Evolutionary conservation across 108 stramenopile species (phyloP).

Genomic region (Discostella pseudostelligera): DNA sequence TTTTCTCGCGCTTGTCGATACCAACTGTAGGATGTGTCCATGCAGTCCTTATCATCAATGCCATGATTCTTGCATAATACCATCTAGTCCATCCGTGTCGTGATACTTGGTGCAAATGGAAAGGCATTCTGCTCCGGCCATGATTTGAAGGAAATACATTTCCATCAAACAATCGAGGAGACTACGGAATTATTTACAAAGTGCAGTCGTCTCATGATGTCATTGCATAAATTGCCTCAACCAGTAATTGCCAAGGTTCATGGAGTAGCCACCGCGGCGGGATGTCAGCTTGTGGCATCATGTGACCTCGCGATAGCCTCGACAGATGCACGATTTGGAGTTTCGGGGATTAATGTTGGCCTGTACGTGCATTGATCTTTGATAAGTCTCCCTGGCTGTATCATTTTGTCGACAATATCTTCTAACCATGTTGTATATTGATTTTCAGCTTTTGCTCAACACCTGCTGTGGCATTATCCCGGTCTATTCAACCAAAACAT

Average conservation of each 20-base stretch:
- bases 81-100: constrained; percentile 25
- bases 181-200: constrained; percentile 47
- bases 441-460: constrained; percentile 63
- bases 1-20: not conserved
- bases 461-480: constrained; percentile 65
- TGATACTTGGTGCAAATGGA: constrained; percentile 51
- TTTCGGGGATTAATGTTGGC: constrained; percentile 72
- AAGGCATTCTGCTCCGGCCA: constrained; percentile 70
- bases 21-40: not conserved
- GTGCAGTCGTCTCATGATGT: constrained; percentile 62
- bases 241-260: constrained; percentile 69
- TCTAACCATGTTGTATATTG: not conserved
- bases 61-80: not conserved
- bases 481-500: constrained; percentile 53
- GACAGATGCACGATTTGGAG: constrained; percentile 52
- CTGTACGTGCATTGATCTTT: constrained; percentile 21
- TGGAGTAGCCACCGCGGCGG: constrained; percentile 78
- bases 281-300: constrained; percentile 79
- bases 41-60: constrained; percentile 14
- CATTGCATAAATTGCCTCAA: constrained; percentile 45
- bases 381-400: not conserved
- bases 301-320: constrained; percentile 68
- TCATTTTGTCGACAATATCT: not conserved
- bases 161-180: constrained; percentile 13
- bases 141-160: constrained; percentile 62